phyloP scores from a whole-genome alignment of 2,329 filamentous ascomycete genomes.

The Ophiostoma sp. region DNA sequence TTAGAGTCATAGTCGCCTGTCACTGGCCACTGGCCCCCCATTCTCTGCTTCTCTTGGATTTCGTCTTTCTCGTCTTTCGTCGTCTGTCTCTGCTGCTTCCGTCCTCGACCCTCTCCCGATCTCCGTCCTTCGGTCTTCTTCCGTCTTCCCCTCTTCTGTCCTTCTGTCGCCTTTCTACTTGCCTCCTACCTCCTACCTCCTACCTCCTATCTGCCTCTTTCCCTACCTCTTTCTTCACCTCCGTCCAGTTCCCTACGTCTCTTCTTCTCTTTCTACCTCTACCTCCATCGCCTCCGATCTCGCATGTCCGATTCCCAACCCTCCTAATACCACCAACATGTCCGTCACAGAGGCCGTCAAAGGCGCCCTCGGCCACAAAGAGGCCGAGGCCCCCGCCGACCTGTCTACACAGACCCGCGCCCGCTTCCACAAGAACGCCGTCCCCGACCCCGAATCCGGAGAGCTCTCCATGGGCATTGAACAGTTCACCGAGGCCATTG shows the following conservation, averaged over 20 bases:
- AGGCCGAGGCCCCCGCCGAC: constrained; percentile 42
- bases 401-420: constrained; percentile 70
- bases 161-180: neutral
- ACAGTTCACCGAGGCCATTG: constrained; percentile 88
- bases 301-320: neutral
- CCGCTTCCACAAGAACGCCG: constrained; percentile 70
- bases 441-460: constrained; percentile 67
- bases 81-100: neutral
- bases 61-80: neutral
- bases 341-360: constrained; percentile 66
- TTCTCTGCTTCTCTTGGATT: neutral
- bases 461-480: constrained; percentile 75
- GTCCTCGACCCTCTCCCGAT: constrained; percentile 1
- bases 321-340: neutral
- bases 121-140: constrained; percentile 5
- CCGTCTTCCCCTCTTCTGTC: neutral
- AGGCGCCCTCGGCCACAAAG: constrained; percentile 61
- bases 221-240: neutral
- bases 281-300: neutral
- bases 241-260: neutral
- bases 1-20: constrained; percentile 11
- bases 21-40: neutral
- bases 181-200: neutral
- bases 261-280: neutral
- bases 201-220: neutral